Evolutionary conservation across 169 alveolate species (phyloP).

Genomic region (Cystoisospora suis): DNA sequence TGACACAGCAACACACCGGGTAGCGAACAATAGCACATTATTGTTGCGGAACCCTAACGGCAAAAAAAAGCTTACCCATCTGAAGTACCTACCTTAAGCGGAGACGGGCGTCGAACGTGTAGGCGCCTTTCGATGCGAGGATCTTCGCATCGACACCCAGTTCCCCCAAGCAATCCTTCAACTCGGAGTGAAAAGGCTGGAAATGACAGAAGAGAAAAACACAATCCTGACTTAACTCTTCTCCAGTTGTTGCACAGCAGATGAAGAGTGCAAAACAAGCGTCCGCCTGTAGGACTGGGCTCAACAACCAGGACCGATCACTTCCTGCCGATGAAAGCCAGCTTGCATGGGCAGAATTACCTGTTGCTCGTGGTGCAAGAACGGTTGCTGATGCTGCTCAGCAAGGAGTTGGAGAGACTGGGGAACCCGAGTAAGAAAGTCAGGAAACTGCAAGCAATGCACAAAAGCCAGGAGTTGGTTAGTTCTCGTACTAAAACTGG

Average conservation of each 20-base stretch:
- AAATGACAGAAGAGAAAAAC: neutral
- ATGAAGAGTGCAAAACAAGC: too few species aligned
- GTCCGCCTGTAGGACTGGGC: too few species aligned
- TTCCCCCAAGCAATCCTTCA: neutral
- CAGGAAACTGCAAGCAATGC: neutral
- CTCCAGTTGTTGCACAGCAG: too few species aligned
- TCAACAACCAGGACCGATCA: too few species aligned
- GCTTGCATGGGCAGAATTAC: slow-evolving; percentile 14
- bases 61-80: too few species aligned
- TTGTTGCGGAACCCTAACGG: neutral
- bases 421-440: slow-evolving; percentile 4
- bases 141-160: neutral
- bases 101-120: slow-evolving; percentile 10
- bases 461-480: too few species aligned
- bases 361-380: slow-evolving; percentile 24
- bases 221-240: too few species aligned
- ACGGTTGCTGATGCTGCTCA: slow-evolving; percentile 49
- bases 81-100: neutral
- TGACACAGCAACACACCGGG: too few species aligned
- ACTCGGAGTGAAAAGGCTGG: slow-evolving; percentile 1
- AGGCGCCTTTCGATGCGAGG: slow-evolving; percentile 24
- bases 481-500: too few species aligned
- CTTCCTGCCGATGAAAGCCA: too few species aligned
- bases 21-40: too few species aligned
- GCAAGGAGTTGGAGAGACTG: slow-evolving; percentile 40